A percentile compares a stretch with the other conserved stretches of the same genome.
phyloP scores from a whole-genome alignment of 176 grass and related monocot species.

The Lolium rigidum region DNA sequence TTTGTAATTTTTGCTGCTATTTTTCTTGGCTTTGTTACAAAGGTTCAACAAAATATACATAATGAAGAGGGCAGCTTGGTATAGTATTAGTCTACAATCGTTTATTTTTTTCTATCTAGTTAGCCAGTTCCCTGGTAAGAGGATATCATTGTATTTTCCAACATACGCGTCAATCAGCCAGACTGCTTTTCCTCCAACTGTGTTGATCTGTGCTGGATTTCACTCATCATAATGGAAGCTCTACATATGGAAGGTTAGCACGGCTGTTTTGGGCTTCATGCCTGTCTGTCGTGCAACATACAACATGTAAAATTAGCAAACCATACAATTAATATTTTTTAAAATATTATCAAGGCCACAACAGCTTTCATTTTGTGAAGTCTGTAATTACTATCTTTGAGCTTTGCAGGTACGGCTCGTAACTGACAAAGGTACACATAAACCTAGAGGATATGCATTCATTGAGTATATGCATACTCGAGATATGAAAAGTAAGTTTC shows the following conservation, averaged over 20 bases:
- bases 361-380: conserved; percentile 3
- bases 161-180: conserved; percentile 57
- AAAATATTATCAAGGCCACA: no score
- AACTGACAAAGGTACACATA: conserved; percentile 74
- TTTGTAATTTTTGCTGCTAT: conserved; percentile 43
- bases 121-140: conserved; percentile 88
- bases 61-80: conserved; percentile 47
- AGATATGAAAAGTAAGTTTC: conserved; percentile 88
- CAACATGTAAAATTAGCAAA: conserved; percentile 54
- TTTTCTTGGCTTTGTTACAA: conserved; percentile 39
- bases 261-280: conserved; percentile 94
- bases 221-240: conserved; percentile 65
- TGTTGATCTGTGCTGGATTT: conserved; percentile 77
- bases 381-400: conserved; percentile 39
- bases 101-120: conserved; percentile 40
- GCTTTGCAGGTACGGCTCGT: conserved; percentile 76
- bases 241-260: conserved; percentile 93
- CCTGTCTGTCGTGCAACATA: conserved; percentile 96
- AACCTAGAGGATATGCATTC: conserved; percentile 95
- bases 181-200: conserved; percentile 70
- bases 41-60: conserved; percentile 47
- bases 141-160: conserved; percentile 57
- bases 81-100: conserved; percentile 46
- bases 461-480: conserved; percentile 87
- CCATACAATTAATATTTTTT: background rate